Percentiles rank a stretch among this genome's conserved stretches.
Conservation (phyloP, 495 filamentous ascomycete genomes). For the Cryomyces antarcticus region DNA sequence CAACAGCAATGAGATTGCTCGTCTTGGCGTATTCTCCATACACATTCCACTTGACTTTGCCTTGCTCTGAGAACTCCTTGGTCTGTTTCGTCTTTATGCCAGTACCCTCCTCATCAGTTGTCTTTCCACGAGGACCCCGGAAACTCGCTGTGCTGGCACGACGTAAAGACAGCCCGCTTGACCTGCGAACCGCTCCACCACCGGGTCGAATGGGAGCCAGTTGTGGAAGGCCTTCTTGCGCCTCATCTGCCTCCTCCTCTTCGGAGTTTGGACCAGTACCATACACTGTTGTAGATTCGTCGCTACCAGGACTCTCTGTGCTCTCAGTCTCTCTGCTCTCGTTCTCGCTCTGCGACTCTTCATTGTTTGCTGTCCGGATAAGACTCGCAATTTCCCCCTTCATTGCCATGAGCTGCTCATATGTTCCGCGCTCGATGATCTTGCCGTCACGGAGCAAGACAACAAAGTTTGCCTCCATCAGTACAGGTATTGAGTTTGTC, state of each 20-base stretch:
- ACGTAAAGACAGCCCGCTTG: slow-evolving; percentile 57
- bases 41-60: slow-evolving; percentile 83
- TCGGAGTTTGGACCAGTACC: slow-evolving; percentile 20
- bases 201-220: slow-evolving; percentile 49
- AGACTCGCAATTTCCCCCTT: slow-evolving; percentile 75
- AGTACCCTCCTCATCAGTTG: slow-evolving; percentile 62
- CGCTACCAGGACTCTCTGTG: slow-evolving; percentile 18
- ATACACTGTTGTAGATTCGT: slow-evolving; percentile 34
- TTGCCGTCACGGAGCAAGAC: slow-evolving; percentile 63
- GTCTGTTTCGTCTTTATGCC: slow-evolving; percentile 56
- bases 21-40: slow-evolving; percentile 59
- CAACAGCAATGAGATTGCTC: slow-evolving; percentile 70
- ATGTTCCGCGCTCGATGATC: slow-evolving; percentile 74
- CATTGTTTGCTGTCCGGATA: slow-evolving; percentile 53
- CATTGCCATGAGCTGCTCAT: slow-evolving; percentile 78
- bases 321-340: slow-evolving; percentile 28
- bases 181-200: slow-evolving; percentile 25
- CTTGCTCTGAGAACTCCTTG: slow-evolving; percentile 76
- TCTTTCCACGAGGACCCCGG: slow-evolving; percentile 60
- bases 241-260: slow-evolving; percentile 42
- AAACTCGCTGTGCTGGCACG: slow-evolving; percentile 86
- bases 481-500: slow-evolving; percentile 86
- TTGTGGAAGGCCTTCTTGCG: slow-evolving; percentile 44
- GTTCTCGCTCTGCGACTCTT: slow-evolving; percentile 36
- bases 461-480: slow-evolving; percentile 74